Evolutionary conservation across 2,329 filamentous ascomycete species (phyloP), one percentile per base, ranked within the genome.

Genomic region (Trichoderma brevicompactum): DNA sequence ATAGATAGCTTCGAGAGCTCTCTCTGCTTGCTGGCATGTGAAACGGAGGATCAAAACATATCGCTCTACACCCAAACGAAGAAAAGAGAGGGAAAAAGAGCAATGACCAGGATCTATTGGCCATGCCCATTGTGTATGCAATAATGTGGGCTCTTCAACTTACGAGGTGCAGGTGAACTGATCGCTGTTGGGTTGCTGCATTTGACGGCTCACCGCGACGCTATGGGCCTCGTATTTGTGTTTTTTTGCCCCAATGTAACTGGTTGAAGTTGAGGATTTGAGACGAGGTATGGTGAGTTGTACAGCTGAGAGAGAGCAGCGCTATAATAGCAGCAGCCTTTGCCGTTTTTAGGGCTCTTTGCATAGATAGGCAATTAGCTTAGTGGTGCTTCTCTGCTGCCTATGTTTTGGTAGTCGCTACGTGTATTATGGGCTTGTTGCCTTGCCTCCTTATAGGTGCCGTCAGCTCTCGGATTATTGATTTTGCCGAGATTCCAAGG

Each of bases 101-200:
- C 19, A 23, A 5, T 10, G 43, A 41, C 58, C 9, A 17, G 43
- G 61, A 64, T 64, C 43, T 32, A 28, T 34, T 10, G 32, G 44
- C 40, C 61, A 41, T 28, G 52, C 43, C 34, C 40, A 54, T 54
- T 23, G n/a, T 41, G 34, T 34, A 40, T 55, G 43, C 52, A 64
- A 34, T 40, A 36, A 32, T 50, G 61, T 64, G 61, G 61, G 52
- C 61, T 64, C 32, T 13, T 13, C 6, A 15, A 28, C 40, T 46
- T 44, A 10, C 40, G 60, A 15, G 32, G 28, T 46, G 32, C 32
- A 53, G 55, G 32, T 46, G 64, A 44, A 48, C 44, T 54, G 64
- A 60, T 63, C 60, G n/a, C 55, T 54, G 55, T 54, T 65, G 55
- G 64, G 58, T 17, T 28, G 34, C 28, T 15, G 15, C 53, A 65